Evolutionary conservation across 768 basidiomycete species (phyloP).

Genomic region (Phylloporus arenicola): DNA sequence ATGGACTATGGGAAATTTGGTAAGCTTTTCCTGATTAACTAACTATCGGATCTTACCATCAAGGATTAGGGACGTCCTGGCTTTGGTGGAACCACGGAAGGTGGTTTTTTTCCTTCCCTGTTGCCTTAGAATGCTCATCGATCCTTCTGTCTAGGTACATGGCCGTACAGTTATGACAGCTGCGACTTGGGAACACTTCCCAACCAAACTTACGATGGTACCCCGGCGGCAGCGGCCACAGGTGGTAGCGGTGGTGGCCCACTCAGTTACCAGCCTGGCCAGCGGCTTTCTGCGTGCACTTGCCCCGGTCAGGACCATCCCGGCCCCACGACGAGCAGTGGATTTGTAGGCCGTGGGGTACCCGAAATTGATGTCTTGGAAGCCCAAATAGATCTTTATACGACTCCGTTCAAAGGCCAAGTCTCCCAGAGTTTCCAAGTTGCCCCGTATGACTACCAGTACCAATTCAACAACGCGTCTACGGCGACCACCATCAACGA

Average conservation of each 20-base stretch:
- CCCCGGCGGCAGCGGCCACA: slow-evolving; percentile 53
- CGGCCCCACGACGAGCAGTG: slow-evolving; percentile 50
- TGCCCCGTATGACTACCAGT: slow-evolving; percentile 73
- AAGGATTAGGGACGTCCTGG: slow-evolving; percentile 67
- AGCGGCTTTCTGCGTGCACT: slow-evolving; percentile 82
- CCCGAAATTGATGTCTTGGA: slow-evolving; percentile 95
- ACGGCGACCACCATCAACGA: slow-evolving; percentile 53
- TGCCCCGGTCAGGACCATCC: slow-evolving; percentile 85
- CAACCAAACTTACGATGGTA: slow-evolving; percentile 67
- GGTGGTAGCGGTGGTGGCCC: slow-evolving; percentile 44
- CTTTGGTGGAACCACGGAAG: slow-evolving; percentile 87
- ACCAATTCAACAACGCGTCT: slow-evolving; percentile 51
- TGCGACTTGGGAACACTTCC: slow-evolving; percentile 87
- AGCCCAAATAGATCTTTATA: slow-evolving; percentile 57
- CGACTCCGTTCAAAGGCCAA: slow-evolving; percentile 48
- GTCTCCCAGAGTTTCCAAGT: slow-evolving; percentile 79
- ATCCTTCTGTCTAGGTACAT: slow-evolving; percentile 34
- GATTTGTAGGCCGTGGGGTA: slow-evolving; percentile 60
- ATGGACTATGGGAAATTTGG: slow-evolving; percentile 75
- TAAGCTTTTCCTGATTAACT: slow-evolving; percentile 11
- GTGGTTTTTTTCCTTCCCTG: slow-evolving; percentile 23
- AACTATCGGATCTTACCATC: slow-evolving; percentile 14
- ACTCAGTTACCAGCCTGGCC: slow-evolving; percentile 80
- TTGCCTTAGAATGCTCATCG: neutral
- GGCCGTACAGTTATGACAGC: slow-evolving; percentile 79